Evolutionary conservation across 805 yeast species (phyloP).

Genomic region (Candida sphagnicola): DNA sequence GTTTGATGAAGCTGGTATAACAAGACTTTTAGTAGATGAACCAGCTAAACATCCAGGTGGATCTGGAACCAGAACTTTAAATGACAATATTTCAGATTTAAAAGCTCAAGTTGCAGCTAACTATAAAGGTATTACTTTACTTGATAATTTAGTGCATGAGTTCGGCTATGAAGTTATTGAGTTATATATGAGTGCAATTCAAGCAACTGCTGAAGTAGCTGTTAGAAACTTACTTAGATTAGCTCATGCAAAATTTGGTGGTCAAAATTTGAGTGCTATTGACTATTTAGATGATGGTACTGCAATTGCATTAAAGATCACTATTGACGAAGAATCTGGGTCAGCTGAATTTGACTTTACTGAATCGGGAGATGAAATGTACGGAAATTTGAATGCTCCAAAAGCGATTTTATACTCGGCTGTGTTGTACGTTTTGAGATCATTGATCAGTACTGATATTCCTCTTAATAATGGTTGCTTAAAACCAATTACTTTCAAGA

Average conservation of each 20-base stretch:
- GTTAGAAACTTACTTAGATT: conserved; percentile 28
- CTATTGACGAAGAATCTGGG: conserved; percentile 45
- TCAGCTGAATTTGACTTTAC: conserved; percentile 76
- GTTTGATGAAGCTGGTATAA: conserved; percentile 71
- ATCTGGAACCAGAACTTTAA: conserved; percentile 80
- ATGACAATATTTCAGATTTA: conserved; percentile 70
- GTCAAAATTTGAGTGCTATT: conserved; percentile 42
- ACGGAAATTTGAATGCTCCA: conserved; percentile 92
- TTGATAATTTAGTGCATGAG: conserved; percentile 57
- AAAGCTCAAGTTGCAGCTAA: conserved; percentile 73
- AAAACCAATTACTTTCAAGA: conserved; percentile 62
- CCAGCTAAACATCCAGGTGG: conserved; percentile 85
- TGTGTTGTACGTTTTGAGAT: conserved; percentile 78
- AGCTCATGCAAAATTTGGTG: conserved; percentile 37
- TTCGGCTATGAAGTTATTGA: conserved; percentile 44
- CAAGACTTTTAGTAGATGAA: conserved; percentile 56
- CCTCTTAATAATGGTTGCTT: conserved; percentile 95
- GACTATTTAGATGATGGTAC: conserved; percentile 86
- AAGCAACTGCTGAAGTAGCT: conserved; percentile 29
- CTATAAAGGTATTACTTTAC: conserved; percentile 71
- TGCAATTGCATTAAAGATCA: conserved; percentile 51
- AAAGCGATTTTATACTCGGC: conserved; percentile 87
- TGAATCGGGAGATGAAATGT: conserved; percentile 83
- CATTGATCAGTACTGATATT: conserved; percentile 79
- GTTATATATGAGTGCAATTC: conserved; percentile 35